Evolutionary conservation across 805 yeast species (phyloP), one percentile per base, ranked within the genome.

Genomic region (Starmerella ratchasimensis): DNA sequence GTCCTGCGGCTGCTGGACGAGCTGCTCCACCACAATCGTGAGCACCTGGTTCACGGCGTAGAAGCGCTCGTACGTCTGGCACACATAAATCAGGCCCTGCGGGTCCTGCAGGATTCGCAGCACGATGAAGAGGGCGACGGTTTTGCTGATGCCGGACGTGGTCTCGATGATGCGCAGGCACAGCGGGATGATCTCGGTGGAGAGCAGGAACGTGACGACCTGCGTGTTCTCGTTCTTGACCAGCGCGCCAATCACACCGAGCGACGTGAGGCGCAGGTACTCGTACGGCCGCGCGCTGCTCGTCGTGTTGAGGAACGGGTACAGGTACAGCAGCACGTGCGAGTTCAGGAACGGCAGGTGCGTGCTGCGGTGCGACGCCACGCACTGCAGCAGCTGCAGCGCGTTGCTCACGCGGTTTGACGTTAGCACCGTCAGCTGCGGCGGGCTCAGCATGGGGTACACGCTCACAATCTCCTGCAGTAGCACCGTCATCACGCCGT

Each of bases 221-320:
- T 88, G 94, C 13, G 94, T 83, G 3, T 94, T 80, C 54, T 88
- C 98, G 57, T 86, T 88, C 52, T 90, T 88, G 19, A 90, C 97
- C 39, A 88, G 64, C 0, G 98, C 97, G 16, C 98, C 98, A 55
- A 88, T 81, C 5, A 88, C 98, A 28, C 98, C 98, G 43, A 88
- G 69, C 37, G 94, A 80, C 1, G 98, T 90, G 46, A 88, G 69
- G 46, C 97, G 69, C 52, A 88, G 68, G 56, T 90, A 90, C 60
- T 88, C 98, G 63, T 88, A 90, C 7, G 95, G 80, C 47, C 95
- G 69, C 48, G 83, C 86, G 55, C 86, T 79, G 26, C 94, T 81
- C 46, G 80, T 80, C 3, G 97, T 86, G 54, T 84, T 83, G 54
- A 88, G 68, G 53, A 88, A 88, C 22, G 98, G 98, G 60, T 90